Evolutionary conservation across 1,139 yeast species (phyloP).

Genomic region (Yamadazyma triangularis): DNA sequence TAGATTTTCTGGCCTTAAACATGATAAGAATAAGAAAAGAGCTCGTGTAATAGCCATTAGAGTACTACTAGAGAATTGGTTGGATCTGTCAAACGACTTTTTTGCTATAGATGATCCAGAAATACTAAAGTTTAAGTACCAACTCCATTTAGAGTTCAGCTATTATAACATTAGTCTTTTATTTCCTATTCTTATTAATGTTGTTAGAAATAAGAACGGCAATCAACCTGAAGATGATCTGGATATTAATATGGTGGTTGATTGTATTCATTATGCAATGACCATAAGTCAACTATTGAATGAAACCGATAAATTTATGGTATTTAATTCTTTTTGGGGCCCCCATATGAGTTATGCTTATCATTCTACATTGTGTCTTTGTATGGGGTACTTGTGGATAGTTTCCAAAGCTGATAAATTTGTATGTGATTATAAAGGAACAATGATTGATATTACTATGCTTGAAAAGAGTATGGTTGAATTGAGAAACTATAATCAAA

Average conservation of each 20-base stretch:
- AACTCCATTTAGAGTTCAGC: slow-evolving; percentile 4
- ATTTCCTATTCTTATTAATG: slow-evolving; percentile 3
- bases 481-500: slow-evolving; percentile 3
- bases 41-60: slow-evolving; percentile 2
- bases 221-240: slow-evolving; percentile 2
- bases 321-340: slow-evolving; percentile 7
- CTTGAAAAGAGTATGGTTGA: slow-evolving; percentile 2
- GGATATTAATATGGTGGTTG: slow-evolving; percentile 4
- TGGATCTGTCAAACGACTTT: not conserved
- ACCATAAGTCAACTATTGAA: slow-evolving; percentile 1
- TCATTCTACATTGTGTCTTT: slow-evolving; percentile 5
- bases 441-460: not conserved
- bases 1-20: not conserved
- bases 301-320: slow-evolving; percentile 2
- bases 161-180: slow-evolving; percentile 2
- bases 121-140: slow-evolving; percentile 1
- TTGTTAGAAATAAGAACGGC: not conserved
- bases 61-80: slow-evolving; percentile 4
- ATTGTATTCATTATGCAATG: slow-evolving; percentile 3
- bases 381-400: slow-evolving; percentile 5
- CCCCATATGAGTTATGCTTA: slow-evolving; percentile 6
- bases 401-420: not conserved
- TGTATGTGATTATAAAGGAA: slow-evolving; percentile 1
- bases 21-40: slow-evolving; percentile 1
- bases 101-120: slow-evolving; percentile 1